Percentiles rank a stretch among this genome's conserved stretches.
phyloP scores from a whole-genome alignment of 1,284 basidiomycete species.

The Lentinula novae-zelandiae region DNA sequence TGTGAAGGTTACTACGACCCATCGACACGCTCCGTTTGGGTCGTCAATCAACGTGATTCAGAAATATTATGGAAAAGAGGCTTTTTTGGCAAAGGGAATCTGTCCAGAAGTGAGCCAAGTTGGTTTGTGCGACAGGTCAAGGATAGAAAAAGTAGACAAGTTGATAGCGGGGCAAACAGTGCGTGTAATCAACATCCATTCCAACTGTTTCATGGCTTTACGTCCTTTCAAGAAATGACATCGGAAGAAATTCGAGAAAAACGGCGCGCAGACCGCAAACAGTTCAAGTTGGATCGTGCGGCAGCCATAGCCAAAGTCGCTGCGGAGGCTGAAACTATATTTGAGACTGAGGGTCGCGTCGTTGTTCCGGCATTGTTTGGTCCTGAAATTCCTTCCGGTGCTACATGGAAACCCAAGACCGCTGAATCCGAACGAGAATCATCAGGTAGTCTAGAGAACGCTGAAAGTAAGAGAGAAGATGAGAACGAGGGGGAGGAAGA shows the following conservation, averaged over 20 bases:
- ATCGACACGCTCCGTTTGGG: constrained; percentile 78
- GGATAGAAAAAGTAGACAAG: constrained; percentile 52
- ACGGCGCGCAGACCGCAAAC: constrained; percentile 79
- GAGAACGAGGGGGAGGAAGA: constrained; percentile 29
- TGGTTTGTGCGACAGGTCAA: constrained; percentile 83
- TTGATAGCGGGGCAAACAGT: neutral
- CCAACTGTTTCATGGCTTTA: neutral
- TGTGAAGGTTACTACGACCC: constrained; percentile 67
- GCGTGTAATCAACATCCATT: neutral
- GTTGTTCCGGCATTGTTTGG: constrained; percentile 51
- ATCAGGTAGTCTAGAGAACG: constrained; percentile 23
- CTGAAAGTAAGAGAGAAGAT: constrained; percentile 31
- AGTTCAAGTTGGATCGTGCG: constrained; percentile 91
- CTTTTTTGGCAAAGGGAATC: constrained; percentile 95
- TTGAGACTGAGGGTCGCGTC: constrained; percentile 62
- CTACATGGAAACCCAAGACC: constrained; percentile 64
- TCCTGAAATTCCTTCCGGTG: constrained; percentile 66
- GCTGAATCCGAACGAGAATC: constrained; percentile 15
- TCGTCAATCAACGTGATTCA: constrained; percentile 58
- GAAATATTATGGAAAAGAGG: constrained; percentile 83
- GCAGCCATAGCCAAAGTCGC: constrained; percentile 68
- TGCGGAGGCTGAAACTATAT: constrained; percentile 71
- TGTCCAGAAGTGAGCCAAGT: constrained; percentile 92
- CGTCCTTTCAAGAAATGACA: constrained; percentile 50
- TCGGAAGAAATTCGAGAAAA: constrained; percentile 87